These are phyloP conservation scores for Penicillium freii DNA, from an alignment of 2,329 filamentous ascomycete species.

Conservation along the genomic window DNA sequence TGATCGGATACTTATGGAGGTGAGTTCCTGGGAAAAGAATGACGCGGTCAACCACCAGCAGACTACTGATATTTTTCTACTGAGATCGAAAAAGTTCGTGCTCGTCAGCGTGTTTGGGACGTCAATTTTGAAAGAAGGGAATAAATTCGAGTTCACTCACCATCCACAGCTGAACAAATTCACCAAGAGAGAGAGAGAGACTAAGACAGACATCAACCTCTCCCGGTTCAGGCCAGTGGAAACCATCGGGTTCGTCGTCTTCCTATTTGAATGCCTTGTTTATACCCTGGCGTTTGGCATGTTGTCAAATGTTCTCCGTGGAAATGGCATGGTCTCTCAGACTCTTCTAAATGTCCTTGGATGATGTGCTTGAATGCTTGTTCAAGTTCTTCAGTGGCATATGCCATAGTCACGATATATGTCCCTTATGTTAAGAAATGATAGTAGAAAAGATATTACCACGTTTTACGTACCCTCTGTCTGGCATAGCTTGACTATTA, in stretches of 20 bases:
- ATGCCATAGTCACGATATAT: too few species aligned
- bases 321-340: background rate
- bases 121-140: background rate
- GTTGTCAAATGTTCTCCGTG: background rate
- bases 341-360: background rate
- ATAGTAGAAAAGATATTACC: background rate
- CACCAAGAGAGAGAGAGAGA: background rate
- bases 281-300: background rate
- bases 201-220: background rate
- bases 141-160: background rate
- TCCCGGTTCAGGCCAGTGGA: background rate
- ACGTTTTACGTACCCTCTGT: background rate
- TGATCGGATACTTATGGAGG: background rate
- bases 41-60: background rate
- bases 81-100: background rate
- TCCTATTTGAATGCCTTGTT: background rate
- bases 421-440: background rate
- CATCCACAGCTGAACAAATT: background rate
- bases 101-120: background rate
- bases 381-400: too few species aligned
- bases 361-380: background rate
- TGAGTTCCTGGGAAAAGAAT: background rate
- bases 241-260: background rate
- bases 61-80: background rate
- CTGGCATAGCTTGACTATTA: background rate